Conservation (phyloP, 768 basidiomycete genomes). For the Crepidotus variabilis region DNA sequence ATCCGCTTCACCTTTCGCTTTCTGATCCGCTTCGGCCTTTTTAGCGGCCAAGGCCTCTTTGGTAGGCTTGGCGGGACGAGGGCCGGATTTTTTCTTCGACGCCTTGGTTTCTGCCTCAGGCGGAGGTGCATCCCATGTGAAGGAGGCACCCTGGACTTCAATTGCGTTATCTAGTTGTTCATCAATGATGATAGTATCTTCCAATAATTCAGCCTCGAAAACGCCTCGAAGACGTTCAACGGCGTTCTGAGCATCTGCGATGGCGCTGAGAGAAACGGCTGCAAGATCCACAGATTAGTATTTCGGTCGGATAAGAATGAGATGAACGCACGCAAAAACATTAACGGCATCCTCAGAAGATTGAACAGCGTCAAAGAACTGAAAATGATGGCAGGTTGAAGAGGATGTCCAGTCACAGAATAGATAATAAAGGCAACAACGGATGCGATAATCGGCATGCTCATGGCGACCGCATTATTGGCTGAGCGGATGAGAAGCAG, state of each 20-base stretch:
- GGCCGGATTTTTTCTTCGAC: slow-evolving; percentile 24
- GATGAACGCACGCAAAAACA: slow-evolving; percentile 53
- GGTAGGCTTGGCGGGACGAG: slow-evolving; percentile 13
- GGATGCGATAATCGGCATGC: slow-evolving; percentile 75
- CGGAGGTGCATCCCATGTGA: slow-evolving; percentile 84
- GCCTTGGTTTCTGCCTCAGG: slow-evolving; percentile 33
- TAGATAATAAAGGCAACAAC: slow-evolving; percentile 78
- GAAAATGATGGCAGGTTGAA: slow-evolving; percentile 74
- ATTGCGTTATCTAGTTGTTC: slow-evolving; percentile 57
- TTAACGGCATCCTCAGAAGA: slow-evolving; percentile 75
- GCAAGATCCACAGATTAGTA: slow-evolving; percentile 4
- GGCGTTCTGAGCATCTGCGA: slow-evolving; percentile 83
- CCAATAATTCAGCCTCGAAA: slow-evolving; percentile 78
- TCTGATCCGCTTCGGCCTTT: slow-evolving; percentile 16
- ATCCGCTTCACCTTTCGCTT: slow-evolving; percentile 33
- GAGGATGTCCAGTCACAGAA: slow-evolving; percentile 61
- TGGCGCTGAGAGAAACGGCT: slow-evolving; percentile 73
- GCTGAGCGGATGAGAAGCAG: slow-evolving; percentile 64
- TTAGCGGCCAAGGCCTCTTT: slow-evolving; percentile 27
- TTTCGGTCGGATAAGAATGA: not conserved
- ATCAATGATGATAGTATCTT: slow-evolving; percentile 55
- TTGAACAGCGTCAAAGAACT: slow-evolving; percentile 85
- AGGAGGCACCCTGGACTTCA: slow-evolving; percentile 62
- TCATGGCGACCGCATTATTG: slow-evolving; percentile 64
- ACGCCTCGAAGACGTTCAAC: slow-evolving; percentile 71